Conservation (phyloP, 2,329 filamentous ascomycete genomes). For the Plenodomus lindquistii region DNA sequence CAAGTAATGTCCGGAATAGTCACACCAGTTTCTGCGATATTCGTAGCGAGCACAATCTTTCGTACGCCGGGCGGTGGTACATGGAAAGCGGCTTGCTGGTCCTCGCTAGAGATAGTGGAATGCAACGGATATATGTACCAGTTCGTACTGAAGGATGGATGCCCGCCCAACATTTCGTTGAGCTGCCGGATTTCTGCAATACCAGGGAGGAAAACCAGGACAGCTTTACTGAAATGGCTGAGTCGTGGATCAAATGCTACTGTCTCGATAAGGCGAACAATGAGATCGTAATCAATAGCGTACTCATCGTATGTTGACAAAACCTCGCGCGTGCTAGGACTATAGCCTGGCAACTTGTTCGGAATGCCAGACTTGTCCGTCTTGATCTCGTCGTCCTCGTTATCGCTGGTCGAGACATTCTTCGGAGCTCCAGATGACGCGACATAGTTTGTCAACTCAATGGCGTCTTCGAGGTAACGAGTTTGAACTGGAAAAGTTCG, state of each 20-base stretch:
- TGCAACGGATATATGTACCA: conserved; percentile 92
- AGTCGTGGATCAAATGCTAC: conserved; percentile 72
- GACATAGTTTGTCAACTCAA: conserved; percentile 80
- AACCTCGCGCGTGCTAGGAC: conserved; percentile 72
- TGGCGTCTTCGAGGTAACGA: conserved; percentile 86
- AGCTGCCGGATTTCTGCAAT: conserved; percentile 89
- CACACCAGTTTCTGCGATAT: conserved; percentile 98
- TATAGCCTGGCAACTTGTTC: conserved; percentile 73
- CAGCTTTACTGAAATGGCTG: conserved; percentile 77
- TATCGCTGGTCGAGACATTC: conserved; percentile 52
- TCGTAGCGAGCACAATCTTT: conserved; percentile 95
- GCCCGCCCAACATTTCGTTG: conserved; percentile 80
- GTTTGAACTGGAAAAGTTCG: conserved; percentile 91
- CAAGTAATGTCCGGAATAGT: conserved; percentile 98
- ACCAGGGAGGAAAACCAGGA: conserved; percentile 92
- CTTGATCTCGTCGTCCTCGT: conserved; percentile 52
- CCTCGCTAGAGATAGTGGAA: conserved; percentile 92
- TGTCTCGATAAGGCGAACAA: conserved; percentile 76
- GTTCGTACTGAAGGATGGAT: conserved; percentile 71
- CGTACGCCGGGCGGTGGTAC: conserved; percentile 78
- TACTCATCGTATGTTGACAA: conserved; percentile 85
- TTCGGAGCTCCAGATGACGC: conserved; percentile 49
- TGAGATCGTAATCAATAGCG: conserved; percentile 84
- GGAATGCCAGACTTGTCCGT: conserved; percentile 61
- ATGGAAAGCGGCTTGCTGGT: conserved; percentile 91